Evolutionary conservation across 176 grass and related monocot species (phyloP).

Genomic region (Tillandsia fasciculata): DNA sequence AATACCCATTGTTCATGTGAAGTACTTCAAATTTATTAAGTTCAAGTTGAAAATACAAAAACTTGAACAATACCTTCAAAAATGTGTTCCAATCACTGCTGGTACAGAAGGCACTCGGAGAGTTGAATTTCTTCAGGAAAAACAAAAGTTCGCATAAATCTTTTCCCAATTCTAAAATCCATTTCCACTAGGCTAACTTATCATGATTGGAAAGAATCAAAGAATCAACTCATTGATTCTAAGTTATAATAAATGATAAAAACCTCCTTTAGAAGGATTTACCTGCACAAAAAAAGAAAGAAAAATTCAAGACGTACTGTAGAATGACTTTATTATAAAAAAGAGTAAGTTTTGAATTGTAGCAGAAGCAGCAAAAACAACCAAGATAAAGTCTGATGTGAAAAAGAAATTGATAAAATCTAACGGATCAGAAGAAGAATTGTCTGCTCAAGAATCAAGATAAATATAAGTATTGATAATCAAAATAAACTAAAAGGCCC

Average conservation of each 20-base stretch:
- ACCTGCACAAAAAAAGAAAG: neutral
- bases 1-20: neutral
- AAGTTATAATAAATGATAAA: neutral
- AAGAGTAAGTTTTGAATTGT: no score
- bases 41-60: neutral
- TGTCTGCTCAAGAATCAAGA: no score
- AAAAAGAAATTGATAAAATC: no score
- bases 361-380: no score
- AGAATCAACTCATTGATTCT: neutral
- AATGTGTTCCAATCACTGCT: constrained; percentile 77
- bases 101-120: constrained; percentile 70
- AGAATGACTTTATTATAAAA: no score
- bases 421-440: no score
- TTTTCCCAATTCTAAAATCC: constrained; percentile 6
- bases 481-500: no score
- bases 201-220: neutral
- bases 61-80: constrained; percentile 47
- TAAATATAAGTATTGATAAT: no score
- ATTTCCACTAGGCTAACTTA: neutral
- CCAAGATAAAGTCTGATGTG: no score
- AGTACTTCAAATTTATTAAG: neutral
- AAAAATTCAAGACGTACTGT: no score
- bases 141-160: constrained; percentile 26
- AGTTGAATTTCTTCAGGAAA: constrained; percentile 89
- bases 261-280: neutral